A percentile compares a stretch with the other conserved stretches of the same genome.
phyloP scores from a whole-genome alignment of 306 rosid genomes.

The Argentina anserina region DNA sequence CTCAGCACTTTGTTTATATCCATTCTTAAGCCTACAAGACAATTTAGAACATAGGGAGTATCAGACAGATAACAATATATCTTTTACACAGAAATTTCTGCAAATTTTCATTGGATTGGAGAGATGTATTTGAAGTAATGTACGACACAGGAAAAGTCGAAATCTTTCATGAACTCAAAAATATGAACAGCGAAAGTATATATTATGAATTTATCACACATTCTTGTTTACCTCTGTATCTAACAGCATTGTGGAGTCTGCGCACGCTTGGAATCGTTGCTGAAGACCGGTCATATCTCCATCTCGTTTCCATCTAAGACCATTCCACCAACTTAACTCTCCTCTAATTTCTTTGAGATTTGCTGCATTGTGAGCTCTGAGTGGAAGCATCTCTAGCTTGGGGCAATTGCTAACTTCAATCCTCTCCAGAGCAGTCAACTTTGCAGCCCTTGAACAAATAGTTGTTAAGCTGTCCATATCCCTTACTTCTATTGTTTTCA shows the following conservation, averaged over 20 bases:
- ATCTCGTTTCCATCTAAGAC: not conserved
- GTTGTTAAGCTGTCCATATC: slow-evolving; percentile 17
- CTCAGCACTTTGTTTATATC: not conserved
- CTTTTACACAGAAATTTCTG: not conserved
- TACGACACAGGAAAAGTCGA: not conserved
- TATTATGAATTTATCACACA: not conserved
- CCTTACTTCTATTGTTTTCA: slow-evolving; percentile 7
- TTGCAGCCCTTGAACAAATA: not conserved
- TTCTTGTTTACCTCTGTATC: slow-evolving; percentile 3
- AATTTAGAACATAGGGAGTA: not conserved
- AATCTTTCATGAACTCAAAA: not conserved
- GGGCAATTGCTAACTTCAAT: slow-evolving; percentile 19
- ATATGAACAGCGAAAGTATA: not conserved
- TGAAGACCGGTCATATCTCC: slow-evolving; percentile 5
- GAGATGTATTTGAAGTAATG: not conserved
- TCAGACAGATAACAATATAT: not conserved
- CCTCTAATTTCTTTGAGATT: slow-evolving; percentile 20
- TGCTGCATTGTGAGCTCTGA: not conserved
- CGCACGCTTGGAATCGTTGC: slow-evolving; percentile 6
- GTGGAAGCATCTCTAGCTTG: not conserved
- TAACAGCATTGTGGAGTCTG: not conserved
- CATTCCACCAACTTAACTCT: slow-evolving; percentile 10
- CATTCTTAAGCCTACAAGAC: slow-evolving; percentile 11
- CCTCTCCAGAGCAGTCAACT: not conserved
- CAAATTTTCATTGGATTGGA: not conserved